Evolutionary conservation across 2,329 filamentous ascomycete species (phyloP).

Genomic region (Cladophialophora carrionii): DNA sequence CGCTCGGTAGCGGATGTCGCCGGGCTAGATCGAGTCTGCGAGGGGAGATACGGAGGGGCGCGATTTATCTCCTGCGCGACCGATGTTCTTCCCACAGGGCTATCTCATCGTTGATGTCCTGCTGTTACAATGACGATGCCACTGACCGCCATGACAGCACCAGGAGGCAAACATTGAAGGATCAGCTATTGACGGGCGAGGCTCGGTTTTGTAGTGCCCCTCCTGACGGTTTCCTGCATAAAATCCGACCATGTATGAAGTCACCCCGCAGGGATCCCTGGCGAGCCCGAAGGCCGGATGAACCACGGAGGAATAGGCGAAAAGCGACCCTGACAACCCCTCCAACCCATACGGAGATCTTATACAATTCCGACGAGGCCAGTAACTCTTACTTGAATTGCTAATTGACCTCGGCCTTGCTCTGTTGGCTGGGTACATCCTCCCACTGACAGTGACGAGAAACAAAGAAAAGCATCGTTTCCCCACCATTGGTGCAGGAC

Average conservation of each 20-base stretch:
- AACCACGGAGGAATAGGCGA: background rate
- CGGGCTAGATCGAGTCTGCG: constrained; percentile 4
- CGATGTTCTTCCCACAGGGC: background rate
- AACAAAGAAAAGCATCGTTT: background rate
- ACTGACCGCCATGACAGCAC: background rate
- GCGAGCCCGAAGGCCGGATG: background rate
- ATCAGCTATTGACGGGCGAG: background rate
- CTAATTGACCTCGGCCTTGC: background rate
- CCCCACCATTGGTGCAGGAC: constrained; percentile 5
- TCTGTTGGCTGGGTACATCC: background rate
- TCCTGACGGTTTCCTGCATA: background rate
- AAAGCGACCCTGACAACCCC: background rate
- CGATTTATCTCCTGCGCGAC: background rate
- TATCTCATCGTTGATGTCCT: background rate
- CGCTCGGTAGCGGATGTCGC: constrained; percentile 9
- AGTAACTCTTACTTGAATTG: background rate
- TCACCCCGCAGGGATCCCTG: constrained; percentile 9
- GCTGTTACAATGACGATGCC: background rate
- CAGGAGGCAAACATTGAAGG: background rate
- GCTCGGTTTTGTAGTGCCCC: background rate
- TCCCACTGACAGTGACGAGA: background rate
- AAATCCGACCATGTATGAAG: constrained; percentile 3
- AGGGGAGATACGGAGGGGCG: background rate
- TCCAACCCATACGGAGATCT: background rate
- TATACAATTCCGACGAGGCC: no score